phyloP scores from a whole-genome alignment of 2,329 filamentous ascomycete species.

The Gaeumannomyces tritici region DNA sequence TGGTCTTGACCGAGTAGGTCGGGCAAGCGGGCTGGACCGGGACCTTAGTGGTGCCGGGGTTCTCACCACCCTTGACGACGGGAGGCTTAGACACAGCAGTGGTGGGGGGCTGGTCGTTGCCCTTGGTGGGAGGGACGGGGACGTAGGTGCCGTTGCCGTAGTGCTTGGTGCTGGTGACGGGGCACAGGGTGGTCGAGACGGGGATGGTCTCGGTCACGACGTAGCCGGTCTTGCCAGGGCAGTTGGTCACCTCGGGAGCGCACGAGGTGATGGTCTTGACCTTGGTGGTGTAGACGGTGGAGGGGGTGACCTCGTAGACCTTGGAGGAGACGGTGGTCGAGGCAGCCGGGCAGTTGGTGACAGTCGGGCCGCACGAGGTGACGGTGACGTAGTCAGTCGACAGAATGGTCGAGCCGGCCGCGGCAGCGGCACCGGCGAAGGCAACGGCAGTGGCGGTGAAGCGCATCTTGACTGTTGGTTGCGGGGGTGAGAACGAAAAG shows the following conservation, averaged over 20 bases:
- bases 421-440: conserved; percentile 36
- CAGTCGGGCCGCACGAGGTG: conserved; percentile 46
- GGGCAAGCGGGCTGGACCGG: conserved; percentile 20
- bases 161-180: conserved; percentile 12
- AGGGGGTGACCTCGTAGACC: conserved; percentile 26
- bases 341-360: conserved; percentile 39
- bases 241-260: conserved; percentile 51
- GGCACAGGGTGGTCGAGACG: conserved; percentile 35
- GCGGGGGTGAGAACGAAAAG: conserved; percentile 12
- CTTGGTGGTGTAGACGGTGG: conserved; percentile 47
- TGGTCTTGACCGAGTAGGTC: conserved; percentile 35
- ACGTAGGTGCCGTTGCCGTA: conserved; percentile 11
- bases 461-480: conserved; percentile 47
- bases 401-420: conserved; percentile 38
- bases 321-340: conserved; percentile 17
- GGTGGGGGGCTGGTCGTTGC: conserved; percentile 29
- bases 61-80: conserved; percentile 8
- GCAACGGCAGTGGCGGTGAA: conserved; percentile 42
- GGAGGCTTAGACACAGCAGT: conserved; percentile 19
- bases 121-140: conserved; percentile 16
- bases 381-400: conserved; percentile 49
- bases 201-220: conserved; percentile 27
- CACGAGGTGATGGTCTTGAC: conserved; percentile 54
- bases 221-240: conserved; percentile 36
- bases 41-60: too few species aligned